Percentiles rank a stretch among this genome's conserved stretches.
phyloP scores from a whole-genome alignment of 163 green algal species.

The Scenedesmus sp. region DNA sequence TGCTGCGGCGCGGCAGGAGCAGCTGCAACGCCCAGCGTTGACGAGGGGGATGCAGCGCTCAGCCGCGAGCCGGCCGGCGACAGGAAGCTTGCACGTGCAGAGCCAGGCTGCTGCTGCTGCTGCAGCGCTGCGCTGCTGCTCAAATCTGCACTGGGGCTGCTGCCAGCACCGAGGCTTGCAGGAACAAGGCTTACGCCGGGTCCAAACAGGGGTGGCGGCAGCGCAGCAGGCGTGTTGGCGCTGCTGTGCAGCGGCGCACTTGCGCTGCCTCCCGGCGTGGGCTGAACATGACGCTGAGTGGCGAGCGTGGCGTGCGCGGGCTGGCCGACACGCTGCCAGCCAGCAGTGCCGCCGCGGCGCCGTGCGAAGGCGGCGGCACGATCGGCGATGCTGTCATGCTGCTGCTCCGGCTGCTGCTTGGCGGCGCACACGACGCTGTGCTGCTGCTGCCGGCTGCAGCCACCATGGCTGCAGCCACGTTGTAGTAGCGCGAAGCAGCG shows the following conservation, averaged over 20 bases:
- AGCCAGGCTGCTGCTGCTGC: background rate
- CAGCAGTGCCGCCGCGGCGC: constrained; percentile 33
- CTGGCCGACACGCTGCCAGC: constrained; percentile 26
- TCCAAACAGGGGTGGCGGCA: constrained; percentile 17
- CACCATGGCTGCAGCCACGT: background rate
- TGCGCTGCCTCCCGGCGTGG: background rate
- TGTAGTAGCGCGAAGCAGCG: background rate
- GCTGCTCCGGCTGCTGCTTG: constrained; percentile 41
- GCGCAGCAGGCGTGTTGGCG: background rate
- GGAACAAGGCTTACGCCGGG: background rate
- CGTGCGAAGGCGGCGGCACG: constrained; percentile 7
- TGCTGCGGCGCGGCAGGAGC: background rate
- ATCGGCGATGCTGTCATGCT: constrained; percentile 10
- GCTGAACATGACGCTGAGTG: constrained; percentile 36
- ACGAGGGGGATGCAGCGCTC: background rate
- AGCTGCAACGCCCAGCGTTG: background rate
- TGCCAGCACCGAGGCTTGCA: background rate
- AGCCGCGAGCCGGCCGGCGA: background rate
- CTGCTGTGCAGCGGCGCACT: background rate
- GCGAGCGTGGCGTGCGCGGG: constrained; percentile 17
- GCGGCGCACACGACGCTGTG: background rate
- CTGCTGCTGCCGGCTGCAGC: background rate
- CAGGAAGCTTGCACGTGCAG: background rate
- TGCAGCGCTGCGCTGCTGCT: background rate
- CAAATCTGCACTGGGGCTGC: background rate